phyloP scores from a whole-genome alignment of 148 eudicot genomes.

The Agrostemma githago region DNA sequence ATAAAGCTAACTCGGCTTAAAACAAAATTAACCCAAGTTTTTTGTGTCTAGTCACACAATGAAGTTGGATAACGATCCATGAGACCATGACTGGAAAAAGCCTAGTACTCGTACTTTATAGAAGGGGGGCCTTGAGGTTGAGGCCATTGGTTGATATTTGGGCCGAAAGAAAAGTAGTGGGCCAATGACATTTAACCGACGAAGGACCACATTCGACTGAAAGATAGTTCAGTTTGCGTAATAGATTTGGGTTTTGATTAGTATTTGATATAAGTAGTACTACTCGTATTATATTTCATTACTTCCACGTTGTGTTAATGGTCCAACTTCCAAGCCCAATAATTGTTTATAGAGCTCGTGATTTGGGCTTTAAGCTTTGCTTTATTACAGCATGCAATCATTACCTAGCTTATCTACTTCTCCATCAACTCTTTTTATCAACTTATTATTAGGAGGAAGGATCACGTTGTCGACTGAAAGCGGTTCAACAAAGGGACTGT shows the following conservation, averaged over 20 bases:
- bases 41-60: too few relatives aligned
- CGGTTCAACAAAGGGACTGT: too few relatives aligned
- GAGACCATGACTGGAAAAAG: too few relatives aligned
- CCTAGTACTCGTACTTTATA: too few relatives aligned
- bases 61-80: too few relatives aligned
- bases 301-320: too few relatives aligned
- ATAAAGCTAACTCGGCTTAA: too few relatives aligned
- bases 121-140: too few relatives aligned
- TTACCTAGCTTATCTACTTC: background rate
- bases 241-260: background rate
- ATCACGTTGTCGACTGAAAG: too few relatives aligned
- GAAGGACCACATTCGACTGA: background rate
- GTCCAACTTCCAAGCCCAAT: constrained; percentile 7
- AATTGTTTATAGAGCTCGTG: background rate
- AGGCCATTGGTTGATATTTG: constrained; percentile 1
- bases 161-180: background rate
- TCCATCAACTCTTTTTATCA: background rate
- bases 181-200: background rate
- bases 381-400: background rate
- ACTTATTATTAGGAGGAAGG: too few relatives aligned
- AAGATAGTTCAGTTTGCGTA: constrained; percentile 7
- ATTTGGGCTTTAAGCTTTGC: background rate
- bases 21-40: too few relatives aligned
- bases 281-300: too few relatives aligned
- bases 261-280: background rate